Evolutionary conservation across 2,329 filamentous ascomycete species (phyloP).

Genomic region (Meredithiella fracta): DNA sequence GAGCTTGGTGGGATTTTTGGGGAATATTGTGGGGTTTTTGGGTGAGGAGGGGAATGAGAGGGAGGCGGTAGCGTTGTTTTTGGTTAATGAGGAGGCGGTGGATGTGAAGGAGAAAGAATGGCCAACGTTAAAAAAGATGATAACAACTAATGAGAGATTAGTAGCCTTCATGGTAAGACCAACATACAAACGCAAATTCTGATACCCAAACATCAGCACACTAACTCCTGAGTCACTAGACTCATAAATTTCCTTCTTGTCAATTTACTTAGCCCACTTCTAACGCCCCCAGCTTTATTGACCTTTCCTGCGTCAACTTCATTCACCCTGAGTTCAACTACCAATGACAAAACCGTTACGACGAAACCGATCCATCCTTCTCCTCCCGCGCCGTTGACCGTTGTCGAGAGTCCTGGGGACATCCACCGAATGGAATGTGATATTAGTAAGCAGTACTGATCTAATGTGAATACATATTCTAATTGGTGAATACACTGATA

Average conservation of each 20-base stretch:
- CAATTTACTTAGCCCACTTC: neutral
- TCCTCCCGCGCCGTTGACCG: constrained; percentile 46
- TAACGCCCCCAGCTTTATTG: constrained; percentile 23
- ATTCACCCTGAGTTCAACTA: constrained; percentile 48
- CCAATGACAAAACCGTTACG: constrained; percentile 59
- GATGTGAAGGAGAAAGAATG: constrained; percentile 37
- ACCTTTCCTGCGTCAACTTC: constrained; percentile 37
- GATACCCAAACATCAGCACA: neutral
- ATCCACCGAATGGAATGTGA: constrained; percentile 20
- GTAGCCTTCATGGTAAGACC: constrained; percentile 48
- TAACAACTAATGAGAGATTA: constrained; percentile 44
- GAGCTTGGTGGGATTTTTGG: constrained; percentile 35
- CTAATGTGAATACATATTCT: neutral
- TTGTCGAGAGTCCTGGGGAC: constrained; percentile 18
- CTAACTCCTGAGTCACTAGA: neutral
- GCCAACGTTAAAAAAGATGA: constrained; percentile 55
- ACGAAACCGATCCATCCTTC: constrained; percentile 41
- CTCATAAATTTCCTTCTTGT: neutral
- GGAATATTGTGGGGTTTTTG: constrained; percentile 34
- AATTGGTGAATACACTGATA: constrained; percentile 5
- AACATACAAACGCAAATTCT: constrained; percentile 16
- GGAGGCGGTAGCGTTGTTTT: constrained; percentile 45
- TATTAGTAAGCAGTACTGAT: constrained; percentile 20
- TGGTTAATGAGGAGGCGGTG: constrained; percentile 46
- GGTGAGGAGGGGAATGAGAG: constrained; percentile 40